Evolutionary conservation across 805 yeast species (phyloP).

Genomic region (Saccharomycopsis sp.): DNA sequence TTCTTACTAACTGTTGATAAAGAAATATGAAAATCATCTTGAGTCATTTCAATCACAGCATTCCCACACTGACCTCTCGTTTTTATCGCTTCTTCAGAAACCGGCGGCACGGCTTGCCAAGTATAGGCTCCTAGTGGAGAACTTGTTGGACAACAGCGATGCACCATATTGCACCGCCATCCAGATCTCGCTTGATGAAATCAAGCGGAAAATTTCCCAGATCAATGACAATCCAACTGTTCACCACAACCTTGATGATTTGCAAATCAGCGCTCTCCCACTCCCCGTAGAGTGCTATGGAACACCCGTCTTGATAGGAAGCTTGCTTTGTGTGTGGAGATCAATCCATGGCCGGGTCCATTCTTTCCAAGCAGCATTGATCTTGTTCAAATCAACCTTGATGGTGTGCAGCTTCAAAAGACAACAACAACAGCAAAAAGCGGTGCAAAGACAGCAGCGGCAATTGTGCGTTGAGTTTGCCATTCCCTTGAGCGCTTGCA

Average conservation of each 20-base stretch:
- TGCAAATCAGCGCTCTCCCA: slow-evolving; percentile 20
- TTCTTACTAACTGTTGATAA: not conserved
- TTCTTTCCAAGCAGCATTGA: slow-evolving; percentile 27
- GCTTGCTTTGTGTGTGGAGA: slow-evolving; percentile 34
- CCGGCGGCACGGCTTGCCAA: slow-evolving; percentile 16
- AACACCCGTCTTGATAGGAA: slow-evolving; percentile 35
- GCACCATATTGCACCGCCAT: not conserved
- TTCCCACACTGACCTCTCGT: slow-evolving; percentile 39
- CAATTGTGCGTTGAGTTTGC: slow-evolving; percentile 33
- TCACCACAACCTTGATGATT: not conserved
- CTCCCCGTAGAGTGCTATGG: slow-evolving; percentile 42
- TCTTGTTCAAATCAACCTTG: slow-evolving; percentile 45
- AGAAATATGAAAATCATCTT: slow-evolving; percentile 31
- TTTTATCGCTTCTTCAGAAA: slow-evolving; percentile 24
- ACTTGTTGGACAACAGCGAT: slow-evolving; percentile 5
- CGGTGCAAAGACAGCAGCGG: slow-evolving; percentile 4
- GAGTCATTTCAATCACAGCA: slow-evolving; percentile 35
- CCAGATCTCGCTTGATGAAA: not conserved
- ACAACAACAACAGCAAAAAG: slow-evolving; percentile 22
- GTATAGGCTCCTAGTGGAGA: slow-evolving; percentile 11
- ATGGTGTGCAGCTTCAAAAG: slow-evolving; percentile 29
- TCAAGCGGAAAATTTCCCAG: slow-evolving; percentile 5
- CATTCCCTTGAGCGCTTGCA: slow-evolving; percentile 36
- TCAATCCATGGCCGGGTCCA: slow-evolving; percentile 21
- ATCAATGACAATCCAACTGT: slow-evolving; percentile 4